A percentile compares a stretch with the other conserved stretches of the same genome.
Evolutionary conservation across 768 basidiomycete genomes (phyloP).

Genomic region (Suillus fuscotomentosus): DNA sequence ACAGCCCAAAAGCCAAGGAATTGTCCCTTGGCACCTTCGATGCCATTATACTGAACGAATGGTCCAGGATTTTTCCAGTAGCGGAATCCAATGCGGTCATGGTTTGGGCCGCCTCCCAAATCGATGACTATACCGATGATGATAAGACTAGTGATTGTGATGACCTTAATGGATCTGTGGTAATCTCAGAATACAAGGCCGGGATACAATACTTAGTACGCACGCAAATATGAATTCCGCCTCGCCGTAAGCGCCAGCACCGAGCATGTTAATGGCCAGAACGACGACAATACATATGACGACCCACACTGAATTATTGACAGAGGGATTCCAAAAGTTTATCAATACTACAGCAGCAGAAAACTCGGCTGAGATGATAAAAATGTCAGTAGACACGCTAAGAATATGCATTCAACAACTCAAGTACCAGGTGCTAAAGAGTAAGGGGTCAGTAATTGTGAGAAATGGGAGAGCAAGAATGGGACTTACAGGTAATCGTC

Average conservation of each 20-base stretch:
- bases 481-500: conserved; percentile 21
- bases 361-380: conserved; percentile 23
- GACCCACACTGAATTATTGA: conserved; percentile 77
- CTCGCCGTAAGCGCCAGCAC: conserved; percentile 79
- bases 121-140: conserved; percentile 75
- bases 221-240: conserved; percentile 85
- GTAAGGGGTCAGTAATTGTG: conserved; percentile 23
- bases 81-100: conserved; percentile 57
- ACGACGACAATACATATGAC: conserved; percentile 73
- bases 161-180: conserved; percentile 77
- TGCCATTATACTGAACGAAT: conserved; percentile 68
- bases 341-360: conserved; percentile 69
- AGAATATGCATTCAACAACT: background rate
- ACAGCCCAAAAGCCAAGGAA: conserved; percentile 76
- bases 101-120: conserved; percentile 84
- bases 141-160: conserved; percentile 73
- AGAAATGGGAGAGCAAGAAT: background rate
- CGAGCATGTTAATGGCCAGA: conserved; percentile 71
- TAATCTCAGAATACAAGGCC: background rate
- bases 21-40: conserved; percentile 65
- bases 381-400: conserved; percentile 3
- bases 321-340: conserved; percentile 61
- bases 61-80: conserved; percentile 92
- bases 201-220: conserved; percentile 2
- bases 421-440: background rate